These are phyloP conservation scores for Ilyonectria mors-panacis DNA, from an alignment of 2,329 filamentous ascomycete species.

Conservation along the genomic window DNA sequence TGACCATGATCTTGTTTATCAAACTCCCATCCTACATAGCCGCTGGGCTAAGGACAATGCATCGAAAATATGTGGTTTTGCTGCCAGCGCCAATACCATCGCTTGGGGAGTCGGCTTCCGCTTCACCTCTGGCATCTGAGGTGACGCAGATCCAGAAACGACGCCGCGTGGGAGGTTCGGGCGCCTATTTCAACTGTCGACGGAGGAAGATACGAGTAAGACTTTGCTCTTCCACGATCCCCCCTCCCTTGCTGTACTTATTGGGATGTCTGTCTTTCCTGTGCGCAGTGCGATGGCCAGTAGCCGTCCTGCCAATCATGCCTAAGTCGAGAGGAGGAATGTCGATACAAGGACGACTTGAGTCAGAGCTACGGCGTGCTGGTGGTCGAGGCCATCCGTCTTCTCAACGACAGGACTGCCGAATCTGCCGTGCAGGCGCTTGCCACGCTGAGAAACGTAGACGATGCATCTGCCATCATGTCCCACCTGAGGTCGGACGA, in stretches of 20 bases:
- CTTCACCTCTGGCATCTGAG: neutral
- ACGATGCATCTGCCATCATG: neutral
- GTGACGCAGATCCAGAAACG: neutral
- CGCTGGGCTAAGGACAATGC: neutral
- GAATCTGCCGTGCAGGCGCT: neutral
- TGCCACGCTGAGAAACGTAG: neutral
- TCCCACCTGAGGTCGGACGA: neutral
- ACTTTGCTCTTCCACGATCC: neutral
- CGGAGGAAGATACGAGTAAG: slow-evolving; percentile 7
- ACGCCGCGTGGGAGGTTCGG: neutral
- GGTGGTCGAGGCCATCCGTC: neutral
- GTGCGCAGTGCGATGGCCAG: slow-evolving; percentile 1
- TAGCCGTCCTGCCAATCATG: slow-evolving; percentile 1
- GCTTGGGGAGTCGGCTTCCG: neutral
- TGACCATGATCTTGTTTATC: neutral
- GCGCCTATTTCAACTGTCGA: neutral
- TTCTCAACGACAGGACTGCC: neutral
- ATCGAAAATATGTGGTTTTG: neutral
- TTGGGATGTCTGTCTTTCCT: neutral
- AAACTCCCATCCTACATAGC: neutral
- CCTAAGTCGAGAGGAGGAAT: neutral
- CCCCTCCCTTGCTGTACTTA: neutral
- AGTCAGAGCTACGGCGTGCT: neutral
- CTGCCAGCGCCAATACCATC: neutral
- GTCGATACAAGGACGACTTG: slow-evolving; percentile 3